Evolutionary conservation across 1,284 basidiomycete species (phyloP).

Genomic region (Peniophora sp.): DNA sequence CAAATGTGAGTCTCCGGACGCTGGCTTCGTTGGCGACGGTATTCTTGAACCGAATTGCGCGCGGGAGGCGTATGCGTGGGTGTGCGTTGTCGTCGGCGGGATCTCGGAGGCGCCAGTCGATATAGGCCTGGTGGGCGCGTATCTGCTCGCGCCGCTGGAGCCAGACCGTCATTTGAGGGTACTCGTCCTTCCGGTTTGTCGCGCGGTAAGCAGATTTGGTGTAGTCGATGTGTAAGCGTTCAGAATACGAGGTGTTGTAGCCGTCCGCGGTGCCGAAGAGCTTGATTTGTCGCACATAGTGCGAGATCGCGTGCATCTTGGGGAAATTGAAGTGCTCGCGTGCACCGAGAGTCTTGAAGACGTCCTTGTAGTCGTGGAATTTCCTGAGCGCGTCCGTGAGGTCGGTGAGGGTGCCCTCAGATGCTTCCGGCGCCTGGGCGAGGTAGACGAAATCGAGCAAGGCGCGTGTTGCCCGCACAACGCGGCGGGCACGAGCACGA

Average conservation of each 20-base stretch:
- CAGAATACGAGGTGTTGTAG: conserved; percentile 24
- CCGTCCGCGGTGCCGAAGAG: conserved; percentile 21
- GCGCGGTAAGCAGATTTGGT: conserved; percentile 24
- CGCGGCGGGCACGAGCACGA: conserved; percentile 1
- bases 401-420: conserved; percentile 9
- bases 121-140: not conserved
- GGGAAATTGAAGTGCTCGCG: conserved; percentile 3
- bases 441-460: conserved; percentile 25
- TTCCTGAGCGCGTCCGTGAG: conserved; percentile 8
- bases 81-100: not conserved
- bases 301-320: conserved; percentile 19
- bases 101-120: not conserved
- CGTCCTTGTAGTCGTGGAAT: conserved; percentile 19
- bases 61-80: not conserved
- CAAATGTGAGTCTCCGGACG: not conserved
- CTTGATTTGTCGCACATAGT: conserved; percentile 21
- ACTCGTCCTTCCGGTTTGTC: conserved; percentile 22
- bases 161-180: conserved; percentile 26
- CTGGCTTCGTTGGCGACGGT: not conserved
- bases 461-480: conserved; percentile 8
- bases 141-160: conserved; percentile 21
- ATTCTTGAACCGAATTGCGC: not conserved
- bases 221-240: conserved; percentile 24
- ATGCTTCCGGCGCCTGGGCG: conserved; percentile 4
- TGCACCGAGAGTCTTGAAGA: conserved; percentile 13